phyloP scores from a whole-genome alignment of 768 basidiomycete species.

The Xerocomellus intermedius region DNA sequence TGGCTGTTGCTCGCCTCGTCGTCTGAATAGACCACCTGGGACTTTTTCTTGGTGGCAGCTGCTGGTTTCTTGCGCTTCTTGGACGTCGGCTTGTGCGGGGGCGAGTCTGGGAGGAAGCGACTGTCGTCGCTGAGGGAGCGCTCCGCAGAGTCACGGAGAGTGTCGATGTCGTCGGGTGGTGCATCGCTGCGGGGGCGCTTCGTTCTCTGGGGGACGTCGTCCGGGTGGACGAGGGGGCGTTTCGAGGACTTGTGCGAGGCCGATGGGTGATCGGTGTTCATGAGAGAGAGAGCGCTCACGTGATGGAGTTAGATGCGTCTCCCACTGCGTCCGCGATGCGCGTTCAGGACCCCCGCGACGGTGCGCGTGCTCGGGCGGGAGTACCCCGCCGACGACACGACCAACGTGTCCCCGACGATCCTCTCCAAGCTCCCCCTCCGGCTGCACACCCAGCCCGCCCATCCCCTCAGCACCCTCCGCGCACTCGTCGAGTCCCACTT shows the following conservation, averaged over 20 bases:
- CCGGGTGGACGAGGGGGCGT: constrained; percentile 36
- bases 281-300: constrained; percentile 6
- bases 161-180: constrained; percentile 45
- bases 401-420: constrained; percentile 87
- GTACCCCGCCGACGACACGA: constrained; percentile 75
- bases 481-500: constrained; percentile 84
- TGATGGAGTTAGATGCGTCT: too few species aligned
- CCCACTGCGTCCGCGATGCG: too few species aligned
- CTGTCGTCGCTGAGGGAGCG: constrained; percentile 18
- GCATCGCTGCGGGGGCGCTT: constrained; percentile 28
- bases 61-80: constrained; percentile 20
- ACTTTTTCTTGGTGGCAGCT: constrained; percentile 19
- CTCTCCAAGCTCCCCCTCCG: constrained; percentile 73
- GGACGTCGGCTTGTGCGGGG: constrained; percentile 6
- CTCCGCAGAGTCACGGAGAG: constrained; percentile 20
- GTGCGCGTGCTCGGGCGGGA: constrained; percentile 58
- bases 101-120: constrained; percentile 20
- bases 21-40: constrained; percentile 28
- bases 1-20: constrained; percentile 28
- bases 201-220: constrained; percentile 33
- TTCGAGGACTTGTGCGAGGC: constrained; percentile 24
- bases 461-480: constrained; percentile 87
- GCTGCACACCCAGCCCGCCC: constrained; percentile 72
- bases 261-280: constrained; percentile 11
- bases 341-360: neutral